These are phyloP conservation scores for Naganishia randhawae DNA, from an alignment of 768 basidiomycete species.

Conservation along the genomic window DNA sequence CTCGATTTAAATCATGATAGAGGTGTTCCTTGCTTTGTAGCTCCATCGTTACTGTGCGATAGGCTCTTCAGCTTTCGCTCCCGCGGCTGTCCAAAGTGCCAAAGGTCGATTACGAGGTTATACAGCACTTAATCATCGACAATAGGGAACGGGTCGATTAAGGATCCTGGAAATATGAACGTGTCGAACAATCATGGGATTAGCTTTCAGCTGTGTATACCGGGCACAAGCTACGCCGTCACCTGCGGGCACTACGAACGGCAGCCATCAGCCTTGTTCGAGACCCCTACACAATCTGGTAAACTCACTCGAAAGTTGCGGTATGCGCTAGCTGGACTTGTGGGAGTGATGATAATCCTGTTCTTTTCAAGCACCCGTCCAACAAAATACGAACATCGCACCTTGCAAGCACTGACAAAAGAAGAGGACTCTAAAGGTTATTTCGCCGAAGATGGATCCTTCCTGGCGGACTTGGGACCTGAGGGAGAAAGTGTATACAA, in stretches of 20 bases:
- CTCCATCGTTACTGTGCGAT: neutral
- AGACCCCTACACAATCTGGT: neutral
- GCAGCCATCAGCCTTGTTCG: neutral
- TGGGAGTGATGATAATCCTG: neutral
- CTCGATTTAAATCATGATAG: neutral
- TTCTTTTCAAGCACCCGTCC: neutral
- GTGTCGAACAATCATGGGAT: neutral
- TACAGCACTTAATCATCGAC: no score
- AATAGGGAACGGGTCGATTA: no score
- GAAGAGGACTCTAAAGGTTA: neutral
- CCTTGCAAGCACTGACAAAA: neutral
- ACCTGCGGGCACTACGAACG: neutral
- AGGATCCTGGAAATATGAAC: no score
- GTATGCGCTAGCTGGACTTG: constrained; percentile 6
- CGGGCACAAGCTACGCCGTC: neutral
- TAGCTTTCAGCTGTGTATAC: neutral
- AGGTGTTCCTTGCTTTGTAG: neutral
- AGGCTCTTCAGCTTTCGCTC: neutral
- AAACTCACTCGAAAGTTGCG: neutral
- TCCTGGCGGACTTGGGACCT: constrained; percentile 17
- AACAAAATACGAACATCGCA: neutral
- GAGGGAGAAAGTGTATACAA: constrained; percentile 19
- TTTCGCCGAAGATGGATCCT: constrained; percentile 3
- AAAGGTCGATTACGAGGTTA: no score
- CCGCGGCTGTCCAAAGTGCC: neutral